Conservation (phyloP, 192 early-diverging fungal species). For the Entomortierella parvispora region DNA sequence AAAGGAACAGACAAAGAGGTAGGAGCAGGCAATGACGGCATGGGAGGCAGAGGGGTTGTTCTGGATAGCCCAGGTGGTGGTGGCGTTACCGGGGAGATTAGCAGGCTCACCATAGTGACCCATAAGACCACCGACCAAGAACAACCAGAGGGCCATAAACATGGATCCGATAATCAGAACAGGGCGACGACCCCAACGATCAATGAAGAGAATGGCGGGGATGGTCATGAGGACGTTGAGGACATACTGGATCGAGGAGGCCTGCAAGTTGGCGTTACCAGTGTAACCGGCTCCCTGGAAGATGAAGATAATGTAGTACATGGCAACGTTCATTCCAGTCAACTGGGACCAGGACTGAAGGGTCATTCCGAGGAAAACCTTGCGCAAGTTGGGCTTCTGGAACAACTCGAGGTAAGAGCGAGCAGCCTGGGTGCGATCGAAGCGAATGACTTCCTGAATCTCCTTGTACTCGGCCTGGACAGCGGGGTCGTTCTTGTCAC, state of each 20-base stretch:
- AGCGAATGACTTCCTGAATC: slow-evolving; percentile 71
- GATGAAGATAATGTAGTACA: slow-evolving; percentile 74
- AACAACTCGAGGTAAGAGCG: slow-evolving; percentile 70
- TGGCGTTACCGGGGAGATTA: slow-evolving; percentile 9
- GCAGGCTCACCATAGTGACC: slow-evolving; percentile 34
- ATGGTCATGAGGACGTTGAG: slow-evolving; percentile 87
- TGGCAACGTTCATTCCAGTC: slow-evolving; percentile 88
- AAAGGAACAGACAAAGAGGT: slow-evolving; percentile 84
- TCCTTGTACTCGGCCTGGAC: slow-evolving; percentile 77
- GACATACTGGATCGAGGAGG: slow-evolving; percentile 76
- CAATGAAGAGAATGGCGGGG: slow-evolving; percentile 85
- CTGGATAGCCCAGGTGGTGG: slow-evolving; percentile 44
- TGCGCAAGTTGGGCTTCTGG: slow-evolving; percentile 60
- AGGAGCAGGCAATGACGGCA: slow-evolving; percentile 75
- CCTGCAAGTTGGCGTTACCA: slow-evolving; percentile 60
- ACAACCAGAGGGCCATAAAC: slow-evolving; percentile 70
- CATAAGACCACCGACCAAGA: slow-evolving; percentile 71
- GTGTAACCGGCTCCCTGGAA: slow-evolving; percentile 56
- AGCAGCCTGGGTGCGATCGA: slow-evolving; percentile 71
- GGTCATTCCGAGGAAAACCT: slow-evolving; percentile 71
- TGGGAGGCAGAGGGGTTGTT: slow-evolving; percentile 49
- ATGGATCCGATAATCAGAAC: slow-evolving; percentile 78
- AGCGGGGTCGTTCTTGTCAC: slow-evolving; percentile 60
- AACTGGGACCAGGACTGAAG: slow-evolving; percentile 84
- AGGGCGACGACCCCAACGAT: slow-evolving; percentile 83